These are phyloP conservation scores for Nakazawaea ernobii DNA, from an alignment of 805 yeast genomes.

Conservation along the genomic window DNA sequence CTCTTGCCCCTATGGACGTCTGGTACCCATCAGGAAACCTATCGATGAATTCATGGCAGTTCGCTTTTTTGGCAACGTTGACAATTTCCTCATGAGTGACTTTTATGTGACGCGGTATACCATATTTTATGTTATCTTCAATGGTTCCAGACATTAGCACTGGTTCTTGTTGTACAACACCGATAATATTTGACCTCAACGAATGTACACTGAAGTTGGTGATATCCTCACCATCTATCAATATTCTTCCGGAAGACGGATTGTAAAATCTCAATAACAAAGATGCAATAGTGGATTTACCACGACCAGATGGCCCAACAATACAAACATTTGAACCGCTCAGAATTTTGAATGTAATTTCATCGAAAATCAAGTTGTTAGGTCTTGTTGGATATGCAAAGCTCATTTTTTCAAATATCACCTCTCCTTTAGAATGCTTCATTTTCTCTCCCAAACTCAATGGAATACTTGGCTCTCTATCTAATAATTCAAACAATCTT, in stretches of 20 bases:
- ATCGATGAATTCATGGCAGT: slow-evolving; percentile 62
- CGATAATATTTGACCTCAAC: slow-evolving; percentile 63
- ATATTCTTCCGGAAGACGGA: slow-evolving; percentile 61
- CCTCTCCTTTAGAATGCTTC: slow-evolving; percentile 40
- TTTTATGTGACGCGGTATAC: slow-evolving; percentile 40
- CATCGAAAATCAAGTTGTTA: slow-evolving; percentile 57
- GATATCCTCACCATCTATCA: slow-evolving; percentile 63
- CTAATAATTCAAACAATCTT: slow-evolving; percentile 81
- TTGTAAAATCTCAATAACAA: slow-evolving; percentile 79
- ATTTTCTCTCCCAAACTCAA: slow-evolving; percentile 57
- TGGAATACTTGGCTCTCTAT: slow-evolving; percentile 68
- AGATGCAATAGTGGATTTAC: slow-evolving; percentile 86
- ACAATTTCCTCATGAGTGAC: slow-evolving; percentile 55
- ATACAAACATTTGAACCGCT: slow-evolving; percentile 89
- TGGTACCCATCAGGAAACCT: slow-evolving; percentile 78
- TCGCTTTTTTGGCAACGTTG: slow-evolving; percentile 65
- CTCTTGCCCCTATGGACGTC: slow-evolving; percentile 47
- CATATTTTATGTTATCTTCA: slow-evolving; percentile 82
- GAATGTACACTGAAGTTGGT: slow-evolving; percentile 68
- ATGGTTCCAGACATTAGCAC: slow-evolving; percentile 82
- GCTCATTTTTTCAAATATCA: slow-evolving; percentile 59
- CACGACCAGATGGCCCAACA: slow-evolving; percentile 95
- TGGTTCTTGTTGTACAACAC: slow-evolving; percentile 93
- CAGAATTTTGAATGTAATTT: slow-evolving; percentile 55
- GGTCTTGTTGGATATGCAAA: slow-evolving; percentile 88